These are phyloP conservation scores for Neckera pumila DNA, from an alignment of 225 moss, liverwort and hornwort genomes.

Conservation along the genomic window DNA sequence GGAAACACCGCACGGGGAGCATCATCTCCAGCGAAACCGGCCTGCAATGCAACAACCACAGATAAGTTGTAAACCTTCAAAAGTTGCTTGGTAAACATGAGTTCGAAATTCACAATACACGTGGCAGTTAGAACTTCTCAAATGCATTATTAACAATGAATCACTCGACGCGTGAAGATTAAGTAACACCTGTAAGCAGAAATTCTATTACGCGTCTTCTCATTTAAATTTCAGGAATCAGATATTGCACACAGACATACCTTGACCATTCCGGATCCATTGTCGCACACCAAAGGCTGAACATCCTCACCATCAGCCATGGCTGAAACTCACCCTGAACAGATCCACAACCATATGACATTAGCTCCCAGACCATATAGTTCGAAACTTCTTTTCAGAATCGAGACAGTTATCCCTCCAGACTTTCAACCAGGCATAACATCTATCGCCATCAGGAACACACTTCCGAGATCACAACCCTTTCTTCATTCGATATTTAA, in stretches of 20 bases:
- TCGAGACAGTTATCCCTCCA: not conserved
- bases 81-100: not conserved
- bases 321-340: not conserved
- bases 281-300: conserved; percentile 87
- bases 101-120: too few relatives aligned
- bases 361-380: not conserved
- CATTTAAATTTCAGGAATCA: not conserved
- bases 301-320: conserved; percentile 82
- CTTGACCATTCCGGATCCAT: conserved; percentile 73
- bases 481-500: not conserved
- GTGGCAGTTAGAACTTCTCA: not conserved
- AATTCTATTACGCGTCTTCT: too few relatives aligned
- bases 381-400: not conserved
- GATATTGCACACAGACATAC: not conserved
- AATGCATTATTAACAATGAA: not conserved
- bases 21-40: conserved; percentile 93
- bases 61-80: not conserved
- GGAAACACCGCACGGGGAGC: conserved; percentile 94
- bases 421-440: too few relatives aligned
- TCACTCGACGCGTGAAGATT: too few relatives aligned
- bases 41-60: conserved; percentile 14
- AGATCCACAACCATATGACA: not conserved
- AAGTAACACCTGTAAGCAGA: too few relatives aligned
- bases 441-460: not conserved
- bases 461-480: not conserved